phyloP scores from a whole-genome alignment of 108 stramenopile species.

The Seminavis robusta region DNA sequence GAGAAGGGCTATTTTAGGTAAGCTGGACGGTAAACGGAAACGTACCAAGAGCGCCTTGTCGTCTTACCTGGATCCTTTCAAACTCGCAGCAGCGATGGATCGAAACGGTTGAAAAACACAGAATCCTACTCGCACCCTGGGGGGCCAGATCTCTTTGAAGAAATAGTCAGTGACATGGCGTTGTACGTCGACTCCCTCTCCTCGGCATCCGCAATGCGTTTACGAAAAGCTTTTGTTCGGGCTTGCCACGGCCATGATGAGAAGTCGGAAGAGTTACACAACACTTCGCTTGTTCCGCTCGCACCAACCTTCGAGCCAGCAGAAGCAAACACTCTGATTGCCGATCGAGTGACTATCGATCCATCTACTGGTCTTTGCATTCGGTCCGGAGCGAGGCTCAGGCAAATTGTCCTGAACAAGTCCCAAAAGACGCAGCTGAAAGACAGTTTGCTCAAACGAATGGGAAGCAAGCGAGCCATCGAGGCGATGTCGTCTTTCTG shows the following conservation, averaged over 20 bases:
- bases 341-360: slow-evolving; percentile 63
- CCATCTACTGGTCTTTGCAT: slow-evolving; percentile 59
- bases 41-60: too few species aligned
- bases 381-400: slow-evolving; percentile 52
- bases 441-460: slow-evolving; percentile 25
- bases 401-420: slow-evolving; percentile 58
- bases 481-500: slow-evolving; percentile 51
- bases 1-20: slow-evolving; percentile 65
- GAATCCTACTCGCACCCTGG: slow-evolving; percentile 34
- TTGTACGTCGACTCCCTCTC: slow-evolving; percentile 65
- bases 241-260: slow-evolving; percentile 29
- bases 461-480: slow-evolving; percentile 6
- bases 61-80: too few species aligned
- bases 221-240: slow-evolving; percentile 65
- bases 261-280: too few species aligned
- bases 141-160: slow-evolving; percentile 70
- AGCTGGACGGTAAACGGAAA: too few species aligned
- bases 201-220: slow-evolving; percentile 58
- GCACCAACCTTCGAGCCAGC: background rate
- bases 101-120: slow-evolving; percentile 32
- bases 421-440: slow-evolving; percentile 58
- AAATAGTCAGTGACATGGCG: slow-evolving; percentile 71
- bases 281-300: slow-evolving; percentile 3
- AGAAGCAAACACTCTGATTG: slow-evolving; percentile 32
- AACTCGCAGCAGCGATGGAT: slow-evolving; percentile 46